Evolutionary conservation across 164 flowering plant genomes (phyloP).

Genomic region (Magnolia sinica): DNA sequence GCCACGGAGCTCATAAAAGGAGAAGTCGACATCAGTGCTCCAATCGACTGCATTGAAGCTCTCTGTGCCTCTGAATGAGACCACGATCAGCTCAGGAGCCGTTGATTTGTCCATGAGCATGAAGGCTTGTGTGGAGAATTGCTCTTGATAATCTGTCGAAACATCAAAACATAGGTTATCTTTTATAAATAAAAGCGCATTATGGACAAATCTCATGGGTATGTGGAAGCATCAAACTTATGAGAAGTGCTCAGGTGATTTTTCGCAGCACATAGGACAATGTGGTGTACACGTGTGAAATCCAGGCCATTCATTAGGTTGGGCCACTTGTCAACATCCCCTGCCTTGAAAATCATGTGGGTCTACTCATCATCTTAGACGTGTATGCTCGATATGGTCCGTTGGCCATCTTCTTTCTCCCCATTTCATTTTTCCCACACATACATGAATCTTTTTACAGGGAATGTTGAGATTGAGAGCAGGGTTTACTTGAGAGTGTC

Average conservation of each 20-base stretch:
- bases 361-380: too few species aligned
- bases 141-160: conserved; percentile 30
- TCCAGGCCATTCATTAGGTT: too few species aligned
- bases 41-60: conserved; percentile 48
- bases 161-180: neutral
- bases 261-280: too few species aligned
- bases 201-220: neutral
- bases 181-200: neutral
- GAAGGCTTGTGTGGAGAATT: conserved; percentile 47
- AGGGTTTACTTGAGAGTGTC: too few species aligned
- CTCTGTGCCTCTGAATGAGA: conserved; percentile 62
- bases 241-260: neutral
- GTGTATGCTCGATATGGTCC: too few species aligned
- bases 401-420: too few species aligned
- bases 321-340: too few species aligned
- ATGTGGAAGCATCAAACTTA: neutral
- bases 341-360: too few species aligned
- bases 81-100: conserved; percentile 30
- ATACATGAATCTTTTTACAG: too few species aligned
- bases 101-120: conserved; percentile 26
- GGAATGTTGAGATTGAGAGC: too few species aligned
- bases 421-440: too few species aligned
- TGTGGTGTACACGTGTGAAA: too few species aligned
- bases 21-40: conserved; percentile 49
- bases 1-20: conserved; percentile 45